Evolutionary conservation across 768 basidiomycete genomes (phyloP), one percentile per base, ranked within the genome.

Genomic region (Pholiota molesta): DNA sequence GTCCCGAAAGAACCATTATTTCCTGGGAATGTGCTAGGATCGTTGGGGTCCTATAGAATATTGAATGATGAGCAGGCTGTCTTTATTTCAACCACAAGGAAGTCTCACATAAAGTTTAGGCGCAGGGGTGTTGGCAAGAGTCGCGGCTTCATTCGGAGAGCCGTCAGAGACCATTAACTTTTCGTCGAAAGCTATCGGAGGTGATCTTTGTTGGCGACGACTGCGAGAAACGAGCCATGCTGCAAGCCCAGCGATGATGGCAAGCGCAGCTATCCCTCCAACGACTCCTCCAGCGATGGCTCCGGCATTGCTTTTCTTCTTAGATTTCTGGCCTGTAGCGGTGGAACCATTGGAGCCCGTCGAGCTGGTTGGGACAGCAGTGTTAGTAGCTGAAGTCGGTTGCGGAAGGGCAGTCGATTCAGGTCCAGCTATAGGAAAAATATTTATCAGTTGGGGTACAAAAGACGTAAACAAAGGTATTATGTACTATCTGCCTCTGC

Each of bases 221-320:
- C 63, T 66, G 11, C 65, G 64, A 17, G 63, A 42, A 49, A 68
- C 19, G 57, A 65, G 59, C 62, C 59, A 67, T 26, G 66, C 47
- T 26, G 65, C 17, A 2, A 60, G 19, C 16, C 57, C 68, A n/a
- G 56, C 63, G n/a, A 68, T 26, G 3, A 69, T 45, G n/a, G 58
- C 68, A 53, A 74, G 51, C 6, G 56, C 60, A 5, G 64, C 67
- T 45, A 72, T n/a, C 5, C 69, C 71, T 47, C 69, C 73, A 14
- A 72, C 64, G 3, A 68, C 69, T 19, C 71, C 69, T 35, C 73
- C 73, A 16, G 66, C 73, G 28, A 73, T 71, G 16, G 69, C 65
- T 5, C 66, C 73, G 11, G 65, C 61, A 40, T 71, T 65, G 6
- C 65, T 62, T 40, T 68, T 66, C 7, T 64, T 60, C 7, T 64